A percentile compares a stretch with the other conserved stretches of the same genome.
Conservation (phyloP, 352 stramenopile species). For the Phytophthora brassicae region DNA sequence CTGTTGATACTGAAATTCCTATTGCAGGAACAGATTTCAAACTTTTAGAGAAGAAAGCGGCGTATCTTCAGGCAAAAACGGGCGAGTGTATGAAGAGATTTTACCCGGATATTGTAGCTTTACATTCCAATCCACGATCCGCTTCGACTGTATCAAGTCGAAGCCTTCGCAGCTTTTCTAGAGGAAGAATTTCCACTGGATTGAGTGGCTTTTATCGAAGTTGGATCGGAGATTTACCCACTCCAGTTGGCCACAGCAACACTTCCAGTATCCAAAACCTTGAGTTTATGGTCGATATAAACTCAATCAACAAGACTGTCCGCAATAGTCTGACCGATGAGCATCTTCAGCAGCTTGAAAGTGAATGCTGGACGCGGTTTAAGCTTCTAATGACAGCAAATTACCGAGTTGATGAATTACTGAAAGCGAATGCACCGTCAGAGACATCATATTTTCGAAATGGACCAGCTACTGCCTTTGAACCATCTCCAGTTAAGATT, state of each 20-base stretch:
- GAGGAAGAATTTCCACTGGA: constrained; percentile 10
- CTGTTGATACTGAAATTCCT: neutral
- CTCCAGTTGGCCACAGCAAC: neutral
- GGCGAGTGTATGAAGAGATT: constrained; percentile 45
- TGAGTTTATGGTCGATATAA: constrained; percentile 57
- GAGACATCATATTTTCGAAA: constrained; percentile 4
- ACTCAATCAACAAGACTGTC: constrained; percentile 56
- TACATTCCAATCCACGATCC: constrained; percentile 6
- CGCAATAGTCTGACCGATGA: constrained; percentile 39
- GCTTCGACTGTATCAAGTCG: constrained; percentile 13
- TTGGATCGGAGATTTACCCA: constrained; percentile 7
- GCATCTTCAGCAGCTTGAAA: constrained; percentile 39
- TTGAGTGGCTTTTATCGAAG: constrained; percentile 10
- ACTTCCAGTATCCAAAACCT: constrained; percentile 15
- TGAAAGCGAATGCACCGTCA: constrained; percentile 34
- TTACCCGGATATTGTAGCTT: constrained; percentile 11
- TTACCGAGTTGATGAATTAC: constrained; percentile 30
- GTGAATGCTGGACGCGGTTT: constrained; percentile 56
- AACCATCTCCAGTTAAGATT: constrained; percentile 17
- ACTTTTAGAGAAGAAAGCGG: constrained; percentile 60
- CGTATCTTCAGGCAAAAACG: constrained; percentile 50
- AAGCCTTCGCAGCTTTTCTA: constrained; percentile 24
- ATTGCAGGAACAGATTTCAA: constrained; percentile 25
- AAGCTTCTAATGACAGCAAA: constrained; percentile 41
- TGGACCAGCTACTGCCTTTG: neutral